Evolutionary conservation across 2,329 filamentous ascomycete species (phyloP).

Genomic region (Pyrenophora tritici-repentis): DNA sequence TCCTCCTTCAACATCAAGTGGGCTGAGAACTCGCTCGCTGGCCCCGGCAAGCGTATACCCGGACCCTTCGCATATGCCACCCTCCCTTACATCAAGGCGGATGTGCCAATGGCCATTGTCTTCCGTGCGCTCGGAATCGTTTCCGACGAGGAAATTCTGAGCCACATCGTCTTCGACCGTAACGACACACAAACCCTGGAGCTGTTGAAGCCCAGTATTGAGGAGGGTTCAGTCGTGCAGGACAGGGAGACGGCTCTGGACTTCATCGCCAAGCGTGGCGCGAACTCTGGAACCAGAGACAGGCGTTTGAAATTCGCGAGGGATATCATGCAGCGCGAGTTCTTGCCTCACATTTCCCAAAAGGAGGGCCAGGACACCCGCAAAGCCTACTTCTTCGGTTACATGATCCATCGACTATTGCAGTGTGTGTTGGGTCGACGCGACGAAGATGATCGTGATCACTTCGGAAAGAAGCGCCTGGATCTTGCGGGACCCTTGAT

Average conservation of each 20-base stretch:
- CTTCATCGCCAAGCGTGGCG: constrained; percentile 91
- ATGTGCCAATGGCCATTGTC: constrained; percentile 92
- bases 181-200: constrained; percentile 97
- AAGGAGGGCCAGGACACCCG: constrained; percentile 90
- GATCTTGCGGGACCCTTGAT: constrained; percentile 93
- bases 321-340: constrained; percentile 96
- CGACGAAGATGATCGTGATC: constrained; percentile 95
- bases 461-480: constrained; percentile 97
- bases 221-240: constrained; percentile 95
- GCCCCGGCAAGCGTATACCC: constrained; percentile 75
- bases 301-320: constrained; percentile 90
- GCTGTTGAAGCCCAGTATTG: constrained; percentile 95
- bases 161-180: constrained; percentile 95
- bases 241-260: constrained; percentile 93
- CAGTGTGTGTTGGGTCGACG: constrained; percentile 91
- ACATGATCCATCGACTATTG: constrained; percentile 96
- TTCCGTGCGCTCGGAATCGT: constrained; percentile 95
- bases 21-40: constrained; percentile 79
- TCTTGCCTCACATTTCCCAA: constrained; percentile 95
- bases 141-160: constrained; percentile 96
- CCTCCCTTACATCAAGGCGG: constrained; percentile 89
- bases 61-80: constrained; percentile 89
- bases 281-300: constrained; percentile 74
- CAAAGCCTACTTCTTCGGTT: constrained; percentile 97
- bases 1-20: constrained; percentile 92